Percentiles rank a stretch among this genome's conserved stretches.
phyloP scores from a whole-genome alignment of 2,329 filamentous ascomycete genomes.

The Clarireedia monteithiana region DNA sequence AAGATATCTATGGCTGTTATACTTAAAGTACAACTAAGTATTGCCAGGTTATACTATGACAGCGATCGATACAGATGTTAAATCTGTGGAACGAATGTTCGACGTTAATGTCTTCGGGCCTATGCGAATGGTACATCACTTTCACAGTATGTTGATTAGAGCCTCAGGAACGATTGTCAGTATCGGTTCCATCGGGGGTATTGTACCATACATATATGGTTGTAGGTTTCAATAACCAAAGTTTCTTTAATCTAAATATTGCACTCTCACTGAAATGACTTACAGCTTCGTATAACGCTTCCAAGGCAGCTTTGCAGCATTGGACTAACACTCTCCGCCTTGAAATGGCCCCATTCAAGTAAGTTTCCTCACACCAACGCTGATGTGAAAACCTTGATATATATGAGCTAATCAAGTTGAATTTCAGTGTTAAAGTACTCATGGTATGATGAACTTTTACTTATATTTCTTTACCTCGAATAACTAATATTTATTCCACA shows the following conservation, averaged over 20 bases:
- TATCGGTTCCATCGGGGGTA: constrained; percentile 16
- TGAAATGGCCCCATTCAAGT: constrained; percentile 16
- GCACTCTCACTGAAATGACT: background rate
- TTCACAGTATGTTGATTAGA: constrained; percentile 21
- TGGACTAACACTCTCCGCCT: constrained; percentile 14
- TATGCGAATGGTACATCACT: constrained; percentile 25
- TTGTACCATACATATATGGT: constrained; percentile 29
- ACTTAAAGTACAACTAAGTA: no score
- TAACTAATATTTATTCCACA: no score
- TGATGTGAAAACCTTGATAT: no score
- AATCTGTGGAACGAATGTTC: constrained; percentile 23
- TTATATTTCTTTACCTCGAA: no score
- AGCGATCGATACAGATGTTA: constrained; percentile 25
- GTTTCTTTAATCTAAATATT: no score
- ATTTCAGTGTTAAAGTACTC: no score
- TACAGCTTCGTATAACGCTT: constrained; percentile 33
- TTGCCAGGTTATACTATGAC: constrained; percentile 28
- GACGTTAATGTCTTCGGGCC: constrained; percentile 27
- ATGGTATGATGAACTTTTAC: no score
- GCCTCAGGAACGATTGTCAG: constrained; percentile 25
- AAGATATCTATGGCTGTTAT: no score
- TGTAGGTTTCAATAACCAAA: background rate
- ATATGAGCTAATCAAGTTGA: no score
- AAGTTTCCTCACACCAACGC: no score
- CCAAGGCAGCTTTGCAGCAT: constrained; percentile 35